Evolutionary conservation across 306 rosid genomes (phyloP), one percentile per base, ranked within the genome.

Genomic region (Begonia masoniana): DNA sequence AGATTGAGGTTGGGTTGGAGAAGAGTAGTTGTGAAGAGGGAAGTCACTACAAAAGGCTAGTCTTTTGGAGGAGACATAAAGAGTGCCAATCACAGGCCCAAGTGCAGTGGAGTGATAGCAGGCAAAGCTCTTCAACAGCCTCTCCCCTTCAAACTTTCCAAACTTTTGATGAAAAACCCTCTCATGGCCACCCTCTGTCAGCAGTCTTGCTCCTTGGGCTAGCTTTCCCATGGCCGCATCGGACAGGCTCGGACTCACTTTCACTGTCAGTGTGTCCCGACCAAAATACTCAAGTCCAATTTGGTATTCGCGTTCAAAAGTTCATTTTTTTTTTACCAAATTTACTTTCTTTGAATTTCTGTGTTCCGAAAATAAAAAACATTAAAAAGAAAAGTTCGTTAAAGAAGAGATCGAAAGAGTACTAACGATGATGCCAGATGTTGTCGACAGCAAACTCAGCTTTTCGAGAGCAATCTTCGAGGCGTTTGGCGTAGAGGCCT

Each of bases 1-100:
- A 62, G 70, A 56, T 23, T 71, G 65, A 13, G 72, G 78, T 10
- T 77, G 74, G 48, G 58, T 66, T 23, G 82, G 67, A 52, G 70
- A 62, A 10, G 85, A 65, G 53, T 74, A 54, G 35, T 71, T 65
- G 60, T 69, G 50, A 41, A 81, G 57, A 24, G 94, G 79, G 46
- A 72, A 56, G 56, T 84, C 93, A 70, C 93, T 84, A 68, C 88
- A 82, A 67, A 88, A 79, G 57, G 93, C 95, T 16, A 84, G 47
- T 68, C 84, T 76, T 64, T 72, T 68, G 7, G 74, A 68, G 47
- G 93, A 67, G 43, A 84, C 64, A 35, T 79, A 88, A 10, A 84
- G 76, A 12, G 72, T 70, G 54, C 93, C 97, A 52, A 73, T 77
- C 11, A 79, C 66, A 64, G 93, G 95, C 50, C 78, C 95, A 59